These are phyloP conservation scores for Geoglossum glabrum DNA, from an alignment of 495 filamentous ascomycete species.

Conservation along the genomic window DNA sequence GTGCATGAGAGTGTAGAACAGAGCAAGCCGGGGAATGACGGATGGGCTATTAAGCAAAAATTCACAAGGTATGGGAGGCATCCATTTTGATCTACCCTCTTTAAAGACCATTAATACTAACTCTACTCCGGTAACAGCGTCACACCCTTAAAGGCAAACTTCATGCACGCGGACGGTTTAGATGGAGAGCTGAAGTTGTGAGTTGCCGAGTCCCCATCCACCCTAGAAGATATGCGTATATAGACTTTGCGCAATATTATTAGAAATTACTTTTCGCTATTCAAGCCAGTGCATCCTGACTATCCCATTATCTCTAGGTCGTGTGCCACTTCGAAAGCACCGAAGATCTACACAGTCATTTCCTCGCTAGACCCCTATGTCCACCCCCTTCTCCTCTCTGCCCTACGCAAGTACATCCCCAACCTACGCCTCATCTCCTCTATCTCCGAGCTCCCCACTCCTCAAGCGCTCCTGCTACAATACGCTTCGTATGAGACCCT, in stretches of 20 bases:
- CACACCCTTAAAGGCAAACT: constrained; percentile 80
- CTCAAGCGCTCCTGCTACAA: constrained; percentile 40
- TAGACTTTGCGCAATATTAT: constrained; percentile 11
- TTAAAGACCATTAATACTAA: not conserved
- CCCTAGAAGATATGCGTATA: constrained; percentile 18
- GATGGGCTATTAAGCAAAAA: constrained; percentile 77
- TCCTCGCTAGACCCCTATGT: constrained; percentile 76
- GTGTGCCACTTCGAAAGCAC: not conserved
- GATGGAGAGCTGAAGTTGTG: constrained; percentile 73
- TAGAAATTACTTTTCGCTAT: not conserved
- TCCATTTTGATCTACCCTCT: constrained; percentile 9
- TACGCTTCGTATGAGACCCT: constrained; percentile 72
- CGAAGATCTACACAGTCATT: constrained; percentile 50
- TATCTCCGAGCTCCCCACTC: constrained; percentile 23
- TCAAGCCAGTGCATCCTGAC: not conserved
- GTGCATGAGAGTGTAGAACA: constrained; percentile 69
- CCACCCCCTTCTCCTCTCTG: constrained; percentile 56
- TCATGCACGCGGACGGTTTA: constrained; percentile 49
- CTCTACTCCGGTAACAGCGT: constrained; percentile 32
- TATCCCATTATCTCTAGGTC: not conserved
- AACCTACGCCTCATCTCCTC: constrained; percentile 25
- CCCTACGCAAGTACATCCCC: constrained; percentile 43
- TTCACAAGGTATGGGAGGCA: constrained; percentile 50
- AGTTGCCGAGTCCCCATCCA: constrained; percentile 26
- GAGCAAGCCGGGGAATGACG: constrained; percentile 69